phyloP scores from a whole-genome alignment of 1,284 basidiomycete genomes.

The Rhodotorula sp. region DNA sequence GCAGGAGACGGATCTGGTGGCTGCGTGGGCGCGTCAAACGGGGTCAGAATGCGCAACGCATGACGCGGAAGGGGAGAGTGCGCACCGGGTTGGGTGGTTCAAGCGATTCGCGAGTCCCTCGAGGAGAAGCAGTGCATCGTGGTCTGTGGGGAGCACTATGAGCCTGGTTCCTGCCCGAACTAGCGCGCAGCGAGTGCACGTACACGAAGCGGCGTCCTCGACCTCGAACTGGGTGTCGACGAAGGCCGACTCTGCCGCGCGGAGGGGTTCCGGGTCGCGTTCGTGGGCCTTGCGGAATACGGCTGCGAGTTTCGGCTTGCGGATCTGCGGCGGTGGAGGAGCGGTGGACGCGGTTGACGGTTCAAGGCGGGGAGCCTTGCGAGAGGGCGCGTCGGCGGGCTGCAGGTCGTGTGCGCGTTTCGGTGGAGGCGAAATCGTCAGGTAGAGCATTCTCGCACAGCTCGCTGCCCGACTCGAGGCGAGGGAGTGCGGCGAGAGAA shows the following conservation, averaged over 20 bases:
- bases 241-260: not conserved
- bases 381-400: not conserved
- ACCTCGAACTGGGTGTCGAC: constrained; percentile 17
- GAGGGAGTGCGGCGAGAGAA: no score
- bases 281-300: constrained; percentile 11
- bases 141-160: not conserved
- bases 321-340: not conserved
- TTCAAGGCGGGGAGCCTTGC: not conserved
- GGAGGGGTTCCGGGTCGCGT: constrained; percentile 1
- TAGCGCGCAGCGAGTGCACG: not conserved
- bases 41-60: not conserved
- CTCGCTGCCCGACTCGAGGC: no score
- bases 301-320: not conserved
- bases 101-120: constrained; percentile 6
- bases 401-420: no score
- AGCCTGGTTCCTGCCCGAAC: accelerated
- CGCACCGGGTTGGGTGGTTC: constrained; percentile 14
- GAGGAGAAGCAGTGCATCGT: constrained; percentile 4
- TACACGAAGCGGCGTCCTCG: constrained; percentile 12
- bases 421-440: no score
- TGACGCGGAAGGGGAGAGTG: not conserved
- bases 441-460: no score
- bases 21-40: not conserved
- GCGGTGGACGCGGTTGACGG: not conserved
- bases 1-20: constrained; percentile 22